phyloP scores from a whole-genome alignment of 129 eudicot species.

The Tanacetum coccineum region DNA sequence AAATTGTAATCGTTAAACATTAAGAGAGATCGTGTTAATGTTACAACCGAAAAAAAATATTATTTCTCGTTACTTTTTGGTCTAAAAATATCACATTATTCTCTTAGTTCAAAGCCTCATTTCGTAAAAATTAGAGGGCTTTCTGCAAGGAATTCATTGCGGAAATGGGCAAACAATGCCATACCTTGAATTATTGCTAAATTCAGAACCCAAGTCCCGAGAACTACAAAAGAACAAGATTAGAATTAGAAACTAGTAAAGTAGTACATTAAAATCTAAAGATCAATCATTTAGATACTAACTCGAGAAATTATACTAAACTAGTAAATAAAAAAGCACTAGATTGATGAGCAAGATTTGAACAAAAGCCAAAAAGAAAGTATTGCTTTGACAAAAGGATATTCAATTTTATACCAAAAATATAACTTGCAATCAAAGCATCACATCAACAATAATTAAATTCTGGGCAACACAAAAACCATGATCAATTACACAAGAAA shows the following conservation, averaged over 20 bases:
- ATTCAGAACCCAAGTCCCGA: constrained; percentile 11
- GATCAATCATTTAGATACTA: constrained; percentile 4
- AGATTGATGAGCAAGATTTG: not conserved
- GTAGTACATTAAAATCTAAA: constrained; percentile 13
- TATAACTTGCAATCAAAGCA: constrained; percentile 12
- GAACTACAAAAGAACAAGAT: constrained; percentile 29
- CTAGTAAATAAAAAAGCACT: constrained; percentile 10
- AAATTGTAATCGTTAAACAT: too few species aligned
- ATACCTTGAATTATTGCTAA: constrained; percentile 26
- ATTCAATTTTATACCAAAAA: constrained; percentile 34
- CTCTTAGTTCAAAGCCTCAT: not conserved
- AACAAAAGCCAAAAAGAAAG: constrained; percentile 17
- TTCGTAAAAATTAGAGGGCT: not conserved
- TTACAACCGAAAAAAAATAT: too few species aligned
- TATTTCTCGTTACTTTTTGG: too few species aligned
- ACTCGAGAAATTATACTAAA: constrained; percentile 19
- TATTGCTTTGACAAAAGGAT: constrained; percentile 43
- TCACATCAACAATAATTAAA: constrained; percentile 15
- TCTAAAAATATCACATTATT: not conserved
- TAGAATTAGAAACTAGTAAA: constrained; percentile 8
- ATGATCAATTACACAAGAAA: constrained; percentile 36
- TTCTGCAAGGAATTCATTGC: not conserved
- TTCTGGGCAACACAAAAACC: constrained; percentile 13
- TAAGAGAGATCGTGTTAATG: too few species aligned
- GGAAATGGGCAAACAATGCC: not conserved